Evolutionary conservation across 2,329 filamentous ascomycete species (phyloP).

Genomic region (Daldinia sp.): DNA sequence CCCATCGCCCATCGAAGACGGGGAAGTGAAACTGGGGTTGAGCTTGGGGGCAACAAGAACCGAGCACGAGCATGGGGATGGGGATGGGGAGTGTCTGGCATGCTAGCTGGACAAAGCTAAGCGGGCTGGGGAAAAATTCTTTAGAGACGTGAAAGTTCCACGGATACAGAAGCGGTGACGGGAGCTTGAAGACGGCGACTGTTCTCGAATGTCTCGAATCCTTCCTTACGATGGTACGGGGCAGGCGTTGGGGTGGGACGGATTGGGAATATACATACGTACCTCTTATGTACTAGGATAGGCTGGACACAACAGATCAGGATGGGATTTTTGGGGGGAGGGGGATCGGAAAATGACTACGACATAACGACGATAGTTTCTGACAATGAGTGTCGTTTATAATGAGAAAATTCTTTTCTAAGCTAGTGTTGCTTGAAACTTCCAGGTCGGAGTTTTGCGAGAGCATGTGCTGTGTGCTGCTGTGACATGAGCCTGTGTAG

Average conservation of each 20-base stretch:
- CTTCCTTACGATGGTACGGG: constrained; percentile 1
- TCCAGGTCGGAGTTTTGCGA: too few relatives aligned
- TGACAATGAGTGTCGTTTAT: too few relatives aligned
- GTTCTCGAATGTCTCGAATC: constrained; percentile 24
- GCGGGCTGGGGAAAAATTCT: too few relatives aligned
- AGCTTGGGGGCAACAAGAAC: not conserved
- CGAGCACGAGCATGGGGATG: not conserved
- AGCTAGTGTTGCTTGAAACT: too few relatives aligned
- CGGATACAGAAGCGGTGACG: not conserved
- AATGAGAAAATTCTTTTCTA: not conserved
- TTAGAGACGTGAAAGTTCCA: too few relatives aligned
- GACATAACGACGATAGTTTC: too few relatives aligned
- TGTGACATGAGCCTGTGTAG: too few relatives aligned
- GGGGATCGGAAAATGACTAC: not conserved
- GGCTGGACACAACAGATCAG: not conserved
- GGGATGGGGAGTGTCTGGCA: too few relatives aligned
- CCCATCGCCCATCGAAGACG: too few relatives aligned
- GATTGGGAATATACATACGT: not conserved
- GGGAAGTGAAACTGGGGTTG: too few relatives aligned
- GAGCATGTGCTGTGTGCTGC: too few relatives aligned
- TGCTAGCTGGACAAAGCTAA: too few relatives aligned
- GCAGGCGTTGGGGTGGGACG: not conserved
- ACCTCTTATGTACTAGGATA: not conserved
- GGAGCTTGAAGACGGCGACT: not conserved
- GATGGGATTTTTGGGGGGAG: not conserved